Conservation (phyloP, 179 eudicot species). For the Beta corolliflora region DNA sequence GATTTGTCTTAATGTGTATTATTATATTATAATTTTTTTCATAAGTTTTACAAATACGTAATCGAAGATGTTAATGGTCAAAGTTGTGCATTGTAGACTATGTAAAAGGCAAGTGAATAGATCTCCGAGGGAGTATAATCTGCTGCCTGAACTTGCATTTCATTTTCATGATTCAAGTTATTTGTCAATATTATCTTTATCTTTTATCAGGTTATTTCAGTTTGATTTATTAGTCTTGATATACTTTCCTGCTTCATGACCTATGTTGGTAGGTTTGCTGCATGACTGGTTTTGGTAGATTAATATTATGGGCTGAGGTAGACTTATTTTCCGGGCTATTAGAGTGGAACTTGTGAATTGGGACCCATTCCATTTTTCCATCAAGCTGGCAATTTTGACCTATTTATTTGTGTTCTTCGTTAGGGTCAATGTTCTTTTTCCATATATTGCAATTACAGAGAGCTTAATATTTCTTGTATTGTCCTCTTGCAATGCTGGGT, state of each 20-base stretch:
- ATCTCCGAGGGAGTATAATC: no score
- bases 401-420: slow-evolving; percentile 13
- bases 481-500: not conserved
- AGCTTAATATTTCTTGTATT: not conserved
- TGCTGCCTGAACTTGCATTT: not conserved
- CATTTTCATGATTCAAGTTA: not conserved
- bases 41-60: no score
- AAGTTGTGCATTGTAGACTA: no score
- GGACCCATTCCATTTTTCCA: slow-evolving; percentile 6
- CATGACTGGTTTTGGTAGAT: not conserved
- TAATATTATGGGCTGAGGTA: slow-evolving; percentile 4
- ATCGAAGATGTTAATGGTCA: no score
- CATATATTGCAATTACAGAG: not conserved
- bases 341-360: slow-evolving; percentile 1
- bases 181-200: not conserved
- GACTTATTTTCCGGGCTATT: slow-evolving; percentile 1
- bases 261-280: not conserved
- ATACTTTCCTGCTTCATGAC: not conserved
- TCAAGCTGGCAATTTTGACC: not conserved
- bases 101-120: no score
- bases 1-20: no score
- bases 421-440: slow-evolving; percentile 18
- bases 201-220: not conserved
- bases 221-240: not conserved
- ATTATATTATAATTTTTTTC: no score